Base-by-base conservation (phyloP, 768 basidiomycete species). In the Boletus vinaceobasis region DNA sequence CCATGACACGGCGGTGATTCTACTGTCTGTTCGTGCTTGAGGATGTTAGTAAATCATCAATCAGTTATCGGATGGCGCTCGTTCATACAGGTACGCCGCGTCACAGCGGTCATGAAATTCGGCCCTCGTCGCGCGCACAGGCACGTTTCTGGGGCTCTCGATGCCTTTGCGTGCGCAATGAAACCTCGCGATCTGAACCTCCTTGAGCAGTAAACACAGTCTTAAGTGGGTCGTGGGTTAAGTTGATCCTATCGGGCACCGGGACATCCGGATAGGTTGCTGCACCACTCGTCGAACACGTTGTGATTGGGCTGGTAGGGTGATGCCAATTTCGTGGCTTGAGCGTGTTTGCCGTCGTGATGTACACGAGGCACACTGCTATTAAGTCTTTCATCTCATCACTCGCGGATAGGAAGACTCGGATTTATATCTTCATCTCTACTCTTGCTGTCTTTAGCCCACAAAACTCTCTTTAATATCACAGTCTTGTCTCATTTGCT, bases 261-360 rank as follows among this genome's bases (percentile, higher is more conserved):
- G 14, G 40, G 19, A 32, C 19, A 14, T 32, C 14, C n/a, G 6
- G 43, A 29, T 13, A 23, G 46, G 11, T 7, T 39, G 27, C 9
- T 29, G 43, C 23, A 8, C 27, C 29, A n/a, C 23, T 21, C n/a
- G 17, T 17, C 15, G 40, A 49, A 51, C 58, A 54, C 51, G 58
- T 48, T 54, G 50, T 60, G 51, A 53, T 43, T 29, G 31, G 36
- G 4, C 31, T 7, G 21, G 19, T 31, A 40, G 44, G 15, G n/a
- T 35, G 58, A 43, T 50, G 26, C 50, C 29, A 27, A 46, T 57
- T 56, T 45, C 5, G 52, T 51, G 39, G 46, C 27, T 53, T 14
- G 9, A 3, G 52, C 64, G 57, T 60, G 63, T 58, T 65, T 52
- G 39, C 23, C 63, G 53, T 55, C 56, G 62, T 15, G 59, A 55